Base-by-base conservation (phyloP, 2,329 filamentous ascomycete species). In the Penicillium palitans region DNA sequence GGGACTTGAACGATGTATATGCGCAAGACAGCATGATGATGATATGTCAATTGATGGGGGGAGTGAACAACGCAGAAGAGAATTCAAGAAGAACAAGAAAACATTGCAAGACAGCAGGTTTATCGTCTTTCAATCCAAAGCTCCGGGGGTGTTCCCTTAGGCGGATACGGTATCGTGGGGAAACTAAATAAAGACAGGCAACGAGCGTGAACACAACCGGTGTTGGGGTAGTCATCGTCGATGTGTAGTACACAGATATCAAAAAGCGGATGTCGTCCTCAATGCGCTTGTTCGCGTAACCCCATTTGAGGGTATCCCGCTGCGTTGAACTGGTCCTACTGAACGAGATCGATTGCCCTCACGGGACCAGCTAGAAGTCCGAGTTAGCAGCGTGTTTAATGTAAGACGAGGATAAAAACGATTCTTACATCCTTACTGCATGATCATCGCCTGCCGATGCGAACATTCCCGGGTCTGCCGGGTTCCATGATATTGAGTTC, bases 401-500 rank as follows among this genome's bases (percentile, higher is more conserved):
- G 19, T n/a, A 6, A 53, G 51, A 17, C 19, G 15, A n/a, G 8
- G 25, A 31, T 10, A 13, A 47, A 19, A 24, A 13, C 21, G 21
- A 21, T 59, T 80, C 90, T 81, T 80, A 97, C 89, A 99, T 92
- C 77, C 89, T 88, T 63, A 98, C 88, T 71, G 84, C 87, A 54
- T 83, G 82, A 70, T 98, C 95, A 73, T 99, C 95, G 19, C 93
- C 93, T 58, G 90, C 93, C 13, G 92, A 93, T 17, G 92, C 95
- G 75, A 97, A 91, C 80, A 97, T 88, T 61, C 85, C 85, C 1
- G 91, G 87, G 70, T 97, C 86, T 12, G 79, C 82, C 1, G 95
- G 93, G 68, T 93, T 95, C 93, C 95, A 99, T 24, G 89, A 84
- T 39, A 96, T 90, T 8, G 91, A 85, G 72, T 97, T 98, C 63